A percentile compares a stretch with the other conserved stretches of the same genome.
Evolutionary conservation across 2,329 filamentous ascomycete genomes (phyloP).

Genomic region (Hypoxylon sp.): DNA sequence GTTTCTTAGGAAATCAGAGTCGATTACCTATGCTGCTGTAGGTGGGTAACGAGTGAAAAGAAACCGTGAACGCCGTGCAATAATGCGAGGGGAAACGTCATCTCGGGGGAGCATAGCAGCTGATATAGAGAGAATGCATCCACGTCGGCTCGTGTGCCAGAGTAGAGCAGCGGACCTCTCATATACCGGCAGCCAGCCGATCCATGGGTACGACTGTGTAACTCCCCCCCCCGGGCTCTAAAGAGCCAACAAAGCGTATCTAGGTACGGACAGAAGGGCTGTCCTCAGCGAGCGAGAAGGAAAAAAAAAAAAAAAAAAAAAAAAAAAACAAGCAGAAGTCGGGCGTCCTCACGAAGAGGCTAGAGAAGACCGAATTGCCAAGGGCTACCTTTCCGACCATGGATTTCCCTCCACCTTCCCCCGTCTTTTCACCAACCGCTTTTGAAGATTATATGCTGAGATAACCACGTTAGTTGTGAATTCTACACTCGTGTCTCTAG

Average conservation of each 20-base stretch:
- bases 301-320: background rate
- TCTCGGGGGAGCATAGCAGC: background rate
- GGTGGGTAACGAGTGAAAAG: background rate
- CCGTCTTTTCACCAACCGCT: background rate
- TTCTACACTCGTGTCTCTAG: background rate
- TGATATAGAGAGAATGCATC: background rate
- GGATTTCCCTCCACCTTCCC: background rate
- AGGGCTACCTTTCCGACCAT: slow-evolving; percentile 3
- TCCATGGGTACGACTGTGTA: background rate
- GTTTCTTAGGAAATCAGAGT: background rate
- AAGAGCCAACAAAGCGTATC: too few species aligned
- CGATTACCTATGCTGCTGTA: background rate
- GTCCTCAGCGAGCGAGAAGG: background rate
- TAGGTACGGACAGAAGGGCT: slow-evolving; percentile 1
- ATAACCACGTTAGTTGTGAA: slow-evolving; percentile 1
- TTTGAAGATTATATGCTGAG: background rate
- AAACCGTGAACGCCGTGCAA: slow-evolving; percentile 1
- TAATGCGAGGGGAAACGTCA: background rate
- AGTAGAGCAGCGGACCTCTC: background rate
- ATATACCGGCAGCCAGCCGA: background rate
- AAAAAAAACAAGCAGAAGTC: background rate
- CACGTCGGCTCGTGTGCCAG: background rate
- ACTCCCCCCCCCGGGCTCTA: too few species aligned
- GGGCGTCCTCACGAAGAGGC: slow-evolving; percentile 1
- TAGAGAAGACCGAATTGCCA: background rate